Base-by-base conservation (phyloP, 331 rosid genomes). In the Cydonia oblonga region DNA sequence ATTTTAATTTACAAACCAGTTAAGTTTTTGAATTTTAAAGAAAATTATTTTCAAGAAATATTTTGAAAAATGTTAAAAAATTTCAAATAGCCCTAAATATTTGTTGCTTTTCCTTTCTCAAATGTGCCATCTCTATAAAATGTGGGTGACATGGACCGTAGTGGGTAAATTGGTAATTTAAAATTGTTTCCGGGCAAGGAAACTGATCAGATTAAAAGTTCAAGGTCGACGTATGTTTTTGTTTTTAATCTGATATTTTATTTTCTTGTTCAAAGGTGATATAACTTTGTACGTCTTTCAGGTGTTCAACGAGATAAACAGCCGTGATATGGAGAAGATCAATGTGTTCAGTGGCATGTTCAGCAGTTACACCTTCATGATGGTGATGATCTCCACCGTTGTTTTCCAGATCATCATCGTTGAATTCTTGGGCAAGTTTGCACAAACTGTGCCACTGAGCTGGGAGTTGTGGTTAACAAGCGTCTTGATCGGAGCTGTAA, bases 241-340 rank as follows among this genome's bases (percentile, higher is more conserved):
- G 2, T 32, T 32, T 33, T 8, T 33, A 33, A 35, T 35, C 54
- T 16, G 54, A 49, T 49, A 16, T 2, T 49, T 16, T 46, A 46
- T 16, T 46, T 46, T 2, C 20, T 6, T 6, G 9, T 2, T 49
- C 54, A 49, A 16, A 6, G 56, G 56, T 0, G 10, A 35, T 70
- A 6, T 15, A 70, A 33, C 5, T 23, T 33, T 58, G 24, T 26
- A 57, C 58, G 56, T 40, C 1, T 9, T 56, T 1, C 54, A 93
- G 97, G 84, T 89, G 33, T 89, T 95, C 85, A 95, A 95, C 19
- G 97, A 95, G 81, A 77, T 95, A 54, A 95, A 83, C 87, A 86
- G 97, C 82, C 90, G 97, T 5, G 97, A 95, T 79, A 91, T 95
- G 96, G 97, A 85, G 84, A 86, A 89, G 80, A 90, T 89, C 14